A percentile compares a stretch with the other conserved stretches of the same genome.
phyloP scores from a whole-genome alignment of 805 yeast species.

The Teunomyces funiuensis region DNA sequence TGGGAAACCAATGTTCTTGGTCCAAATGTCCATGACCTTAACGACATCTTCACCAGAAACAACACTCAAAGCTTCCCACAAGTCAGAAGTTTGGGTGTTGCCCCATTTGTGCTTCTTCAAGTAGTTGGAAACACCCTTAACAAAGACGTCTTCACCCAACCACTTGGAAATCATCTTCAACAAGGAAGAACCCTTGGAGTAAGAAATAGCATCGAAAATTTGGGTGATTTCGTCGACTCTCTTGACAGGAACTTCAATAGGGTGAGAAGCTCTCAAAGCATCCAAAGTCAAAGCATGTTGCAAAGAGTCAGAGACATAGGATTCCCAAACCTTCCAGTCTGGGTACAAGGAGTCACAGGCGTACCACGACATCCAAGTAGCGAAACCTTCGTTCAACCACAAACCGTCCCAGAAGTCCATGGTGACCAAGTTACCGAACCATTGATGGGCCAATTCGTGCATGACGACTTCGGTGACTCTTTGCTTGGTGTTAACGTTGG shows the following conservation, averaged over 20 bases:
- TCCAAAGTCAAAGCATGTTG: conserved; percentile 76
- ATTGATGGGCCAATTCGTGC: conserved; percentile 89
- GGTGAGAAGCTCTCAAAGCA: conserved; percentile 79
- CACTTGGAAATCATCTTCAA: conserved; percentile 78
- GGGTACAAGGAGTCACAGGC: conserved; percentile 76
- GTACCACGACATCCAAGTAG: conserved; percentile 90
- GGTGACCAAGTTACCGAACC: conserved; percentile 89
- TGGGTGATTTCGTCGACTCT: conserved; percentile 79
- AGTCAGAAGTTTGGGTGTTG: conserved; percentile 72
- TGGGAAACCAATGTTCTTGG: conserved; percentile 76
- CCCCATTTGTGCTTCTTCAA: conserved; percentile 75
- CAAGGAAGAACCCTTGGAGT: conserved; percentile 76
- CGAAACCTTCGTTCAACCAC: conserved; percentile 88
- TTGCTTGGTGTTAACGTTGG: conserved; percentile 62
- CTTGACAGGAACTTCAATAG: conserved; percentile 79
- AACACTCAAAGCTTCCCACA: conserved; percentile 71
- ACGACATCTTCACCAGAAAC: conserved; percentile 74
- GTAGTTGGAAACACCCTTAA: conserved; percentile 77
- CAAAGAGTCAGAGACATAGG: conserved; percentile 73
- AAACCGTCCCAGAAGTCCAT: conserved; percentile 94
- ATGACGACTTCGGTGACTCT: conserved; percentile 84
- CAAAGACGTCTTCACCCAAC: conserved; percentile 75
- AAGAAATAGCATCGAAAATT: conserved; percentile 82
- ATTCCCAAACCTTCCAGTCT: conserved; percentile 86
- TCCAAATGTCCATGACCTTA: conserved; percentile 77